phyloP scores from a whole-genome alignment of 352 stramenopile genomes.

The Globisporangium rhizosaccharum region DNA sequence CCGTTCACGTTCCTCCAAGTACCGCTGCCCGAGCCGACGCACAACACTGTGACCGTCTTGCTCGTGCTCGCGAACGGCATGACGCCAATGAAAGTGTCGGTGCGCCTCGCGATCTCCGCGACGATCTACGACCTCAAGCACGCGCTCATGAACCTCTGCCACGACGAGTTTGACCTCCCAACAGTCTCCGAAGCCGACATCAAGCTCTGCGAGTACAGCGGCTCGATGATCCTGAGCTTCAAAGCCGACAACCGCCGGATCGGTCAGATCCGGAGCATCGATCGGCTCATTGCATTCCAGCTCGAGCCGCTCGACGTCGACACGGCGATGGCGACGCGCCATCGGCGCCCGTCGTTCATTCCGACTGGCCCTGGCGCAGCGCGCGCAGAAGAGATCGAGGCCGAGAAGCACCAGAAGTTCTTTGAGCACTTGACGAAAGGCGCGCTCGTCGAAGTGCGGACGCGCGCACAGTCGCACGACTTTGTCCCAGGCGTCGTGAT shows the following conservation, averaged over 20 bases:
- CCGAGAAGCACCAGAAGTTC: slow-evolving; percentile 30
- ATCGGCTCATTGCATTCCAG: slow-evolving; percentile 82
- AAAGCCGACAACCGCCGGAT: slow-evolving; percentile 83
- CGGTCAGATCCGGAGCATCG: slow-evolving; percentile 83
- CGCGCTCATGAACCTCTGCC: slow-evolving; percentile 74
- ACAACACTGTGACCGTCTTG: slow-evolving; percentile 77
- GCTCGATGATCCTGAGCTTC: slow-evolving; percentile 85
- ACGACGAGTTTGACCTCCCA: slow-evolving; percentile 61
- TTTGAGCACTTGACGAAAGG: slow-evolving; percentile 57
- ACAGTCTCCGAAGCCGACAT: slow-evolving; percentile 69
- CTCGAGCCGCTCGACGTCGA: slow-evolving; percentile 66
- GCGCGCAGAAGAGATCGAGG: slow-evolving; percentile 38
- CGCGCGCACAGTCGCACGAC: slow-evolving; percentile 63
- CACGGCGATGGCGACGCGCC: slow-evolving; percentile 62
- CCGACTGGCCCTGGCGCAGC: slow-evolving; percentile 15
- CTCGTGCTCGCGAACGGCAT: slow-evolving; percentile 70
- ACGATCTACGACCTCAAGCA: slow-evolving; percentile 87
- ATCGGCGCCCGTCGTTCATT: slow-evolving; percentile 76
- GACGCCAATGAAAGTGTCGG: slow-evolving; percentile 74
- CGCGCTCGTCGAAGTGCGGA: slow-evolving; percentile 64
- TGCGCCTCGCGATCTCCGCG: slow-evolving; percentile 73
- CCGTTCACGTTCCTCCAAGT: slow-evolving; percentile 90
- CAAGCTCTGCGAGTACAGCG: slow-evolving; percentile 83
- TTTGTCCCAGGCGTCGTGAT: slow-evolving; percentile 65
- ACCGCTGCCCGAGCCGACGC: slow-evolving; percentile 81